Conservation (phyloP, 495 filamentous ascomycete species). For the Eremomyces bilateralis region DNA sequence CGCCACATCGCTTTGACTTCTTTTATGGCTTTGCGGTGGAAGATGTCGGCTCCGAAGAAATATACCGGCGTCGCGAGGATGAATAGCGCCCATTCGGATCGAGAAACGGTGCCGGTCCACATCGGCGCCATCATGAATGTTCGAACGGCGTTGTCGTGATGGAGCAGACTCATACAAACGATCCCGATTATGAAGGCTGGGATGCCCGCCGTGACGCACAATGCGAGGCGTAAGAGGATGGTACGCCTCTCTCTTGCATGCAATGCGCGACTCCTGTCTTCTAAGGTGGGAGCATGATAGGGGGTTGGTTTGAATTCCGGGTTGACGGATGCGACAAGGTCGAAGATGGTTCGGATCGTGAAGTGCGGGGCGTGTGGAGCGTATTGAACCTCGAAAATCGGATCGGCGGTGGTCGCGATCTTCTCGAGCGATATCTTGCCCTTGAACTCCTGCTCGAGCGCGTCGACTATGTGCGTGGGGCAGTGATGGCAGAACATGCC, state of each 20-base stretch:
- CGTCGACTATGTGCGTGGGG: constrained; percentile 34
- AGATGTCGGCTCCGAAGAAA: constrained; percentile 72
- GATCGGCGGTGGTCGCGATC: constrained; percentile 28
- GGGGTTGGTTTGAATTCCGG: constrained; percentile 41
- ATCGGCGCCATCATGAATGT: constrained; percentile 42
- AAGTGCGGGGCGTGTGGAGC: constrained; percentile 41
- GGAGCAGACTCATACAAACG: constrained; percentile 70
- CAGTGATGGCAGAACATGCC: constrained; percentile 86
- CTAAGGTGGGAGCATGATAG: constrained; percentile 63
- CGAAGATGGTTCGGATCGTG: constrained; percentile 56
- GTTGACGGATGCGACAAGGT: constrained; percentile 40
- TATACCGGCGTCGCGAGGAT: constrained; percentile 77
- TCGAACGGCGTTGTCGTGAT: constrained; percentile 29
- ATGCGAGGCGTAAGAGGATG: constrained; percentile 31
- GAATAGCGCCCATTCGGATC: constrained; percentile 65
- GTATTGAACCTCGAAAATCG: constrained; percentile 53
- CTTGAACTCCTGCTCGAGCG: constrained; percentile 28
- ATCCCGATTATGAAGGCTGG: constrained; percentile 83
- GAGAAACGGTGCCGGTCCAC: constrained; percentile 52
- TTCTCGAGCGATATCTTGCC: constrained; percentile 26
- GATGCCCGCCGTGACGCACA: constrained; percentile 55
- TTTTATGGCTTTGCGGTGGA: constrained; percentile 57
- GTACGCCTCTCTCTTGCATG: constrained; percentile 13
- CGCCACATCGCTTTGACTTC: constrained; percentile 68
- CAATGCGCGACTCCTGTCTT: constrained; percentile 54